phyloP scores from a whole-genome alignment of 257 asterid species.

The Solanum commersonii region DNA sequence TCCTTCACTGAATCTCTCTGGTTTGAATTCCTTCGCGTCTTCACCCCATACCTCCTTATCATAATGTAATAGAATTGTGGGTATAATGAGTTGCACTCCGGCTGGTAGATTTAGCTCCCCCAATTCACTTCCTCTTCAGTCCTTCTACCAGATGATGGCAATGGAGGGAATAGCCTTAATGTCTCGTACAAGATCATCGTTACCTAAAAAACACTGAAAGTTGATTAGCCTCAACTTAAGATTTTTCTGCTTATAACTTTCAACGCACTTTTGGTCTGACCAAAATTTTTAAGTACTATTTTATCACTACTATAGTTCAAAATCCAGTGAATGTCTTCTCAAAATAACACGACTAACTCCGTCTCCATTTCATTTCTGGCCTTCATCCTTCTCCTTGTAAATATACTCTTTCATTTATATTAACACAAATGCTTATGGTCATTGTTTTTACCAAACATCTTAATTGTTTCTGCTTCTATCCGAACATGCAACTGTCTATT shows the following conservation, averaged over 20 bases:
- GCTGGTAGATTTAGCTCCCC: slow-evolving; percentile 11
- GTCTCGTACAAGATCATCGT: slow-evolving; percentile 15
- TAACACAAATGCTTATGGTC: no score
- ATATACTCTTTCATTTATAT: neutral
- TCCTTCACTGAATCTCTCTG: slow-evolving; percentile 23
- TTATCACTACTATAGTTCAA: neutral
- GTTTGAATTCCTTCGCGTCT: slow-evolving; percentile 19
- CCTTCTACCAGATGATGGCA: neutral
- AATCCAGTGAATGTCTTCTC: neutral
- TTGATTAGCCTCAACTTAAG: slow-evolving; percentile 11
- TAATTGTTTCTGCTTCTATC: neutral
- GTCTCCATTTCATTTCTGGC: slow-evolving; percentile 3
- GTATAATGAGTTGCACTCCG: neutral
- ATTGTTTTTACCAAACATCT: neutral
- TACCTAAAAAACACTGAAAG: neutral
- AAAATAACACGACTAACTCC: neutral
- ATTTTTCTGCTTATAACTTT: neutral
- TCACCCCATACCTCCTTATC: slow-evolving; percentile 23
- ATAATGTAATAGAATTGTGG: slow-evolving; percentile 13
- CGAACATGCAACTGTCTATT: neutral
- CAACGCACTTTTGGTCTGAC: neutral
- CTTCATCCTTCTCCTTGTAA: neutral
- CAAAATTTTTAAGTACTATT: neutral
- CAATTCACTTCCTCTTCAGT: neutral
- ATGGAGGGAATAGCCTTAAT: slow-evolving; percentile 22